These are phyloP conservation scores for Mucor velutinosus DNA, from an alignment of 371 early-diverging fungal species.

Conservation along the genomic window DNA sequence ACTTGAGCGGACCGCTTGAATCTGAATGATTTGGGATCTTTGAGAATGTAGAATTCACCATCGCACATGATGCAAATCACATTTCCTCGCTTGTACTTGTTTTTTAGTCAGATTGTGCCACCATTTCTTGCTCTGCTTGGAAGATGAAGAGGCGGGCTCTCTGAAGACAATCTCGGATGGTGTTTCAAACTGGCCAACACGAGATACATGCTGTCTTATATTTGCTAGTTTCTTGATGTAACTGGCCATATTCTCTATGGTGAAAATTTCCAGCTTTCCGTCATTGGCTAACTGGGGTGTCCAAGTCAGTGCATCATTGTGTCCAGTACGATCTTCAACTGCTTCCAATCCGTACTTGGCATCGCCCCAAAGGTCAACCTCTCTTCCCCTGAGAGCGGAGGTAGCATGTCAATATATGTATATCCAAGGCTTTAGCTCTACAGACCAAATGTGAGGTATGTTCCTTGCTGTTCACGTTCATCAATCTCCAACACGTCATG, in stretches of 20 bases:
- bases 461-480: neutral
- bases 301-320: constrained; percentile 36
- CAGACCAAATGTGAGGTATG: constrained; percentile 48
- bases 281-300: constrained; percentile 42
- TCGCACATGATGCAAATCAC: constrained; percentile 66
- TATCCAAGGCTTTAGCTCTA: neutral
- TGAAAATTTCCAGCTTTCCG: constrained; percentile 38
- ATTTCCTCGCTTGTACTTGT: constrained; percentile 31
- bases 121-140: constrained; percentile 1
- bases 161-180: constrained; percentile 36
- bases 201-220: constrained; percentile 41
- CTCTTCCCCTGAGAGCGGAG: constrained; percentile 32
- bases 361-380: constrained; percentile 48
- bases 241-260: constrained; percentile 32
- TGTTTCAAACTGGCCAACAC: constrained; percentile 44
- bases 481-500: constrained; percentile 27
- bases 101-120: neutral
- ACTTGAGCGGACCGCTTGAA: constrained; percentile 57
- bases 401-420: neutral
- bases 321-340: constrained; percentile 26
- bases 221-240: constrained; percentile 51
- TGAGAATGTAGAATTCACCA: constrained; percentile 66
- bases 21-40: constrained; percentile 52
- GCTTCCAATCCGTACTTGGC: constrained; percentile 31
- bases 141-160: neutral